A percentile compares a stretch with the other conserved stretches of the same genome.
Evolutionary conservation across 73 alveolate species (phyloP).

Genomic region (Tetrahymena elliotti): DNA sequence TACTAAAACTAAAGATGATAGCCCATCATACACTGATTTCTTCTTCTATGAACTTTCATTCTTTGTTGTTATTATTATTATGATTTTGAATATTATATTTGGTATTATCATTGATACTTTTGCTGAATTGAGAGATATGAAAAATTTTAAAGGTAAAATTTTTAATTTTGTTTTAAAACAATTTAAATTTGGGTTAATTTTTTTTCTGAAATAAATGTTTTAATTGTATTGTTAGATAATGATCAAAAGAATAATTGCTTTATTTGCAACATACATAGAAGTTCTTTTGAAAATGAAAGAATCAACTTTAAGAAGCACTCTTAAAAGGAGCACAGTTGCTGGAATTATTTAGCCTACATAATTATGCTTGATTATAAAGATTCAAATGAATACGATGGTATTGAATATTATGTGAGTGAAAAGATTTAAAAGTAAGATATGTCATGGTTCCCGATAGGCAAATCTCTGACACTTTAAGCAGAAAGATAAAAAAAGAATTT

Average conservation of each 20-base stretch:
- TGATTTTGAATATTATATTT: slow-evolving; percentile 67
- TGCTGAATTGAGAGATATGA: slow-evolving; percentile 74
- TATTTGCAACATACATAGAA: slow-evolving; percentile 21
- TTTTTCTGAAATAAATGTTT: not conserved
- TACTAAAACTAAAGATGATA: slow-evolving; percentile 22
- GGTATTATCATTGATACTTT: slow-evolving; percentile 86
- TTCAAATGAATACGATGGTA: slow-evolving; percentile 84
- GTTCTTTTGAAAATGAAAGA: slow-evolving; percentile 52
- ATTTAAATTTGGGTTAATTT: no score
- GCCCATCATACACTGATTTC: slow-evolving; percentile 25
- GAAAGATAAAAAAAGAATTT: not conserved
- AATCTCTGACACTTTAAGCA: slow-evolving; percentile 35
- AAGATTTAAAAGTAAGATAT: slow-evolving; percentile 70
- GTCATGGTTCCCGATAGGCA: slow-evolving; percentile 75
- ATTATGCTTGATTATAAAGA: slow-evolving; percentile 71
- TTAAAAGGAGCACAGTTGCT: slow-evolving; percentile 65
- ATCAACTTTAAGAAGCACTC: slow-evolving; percentile 67
- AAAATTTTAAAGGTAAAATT: slow-evolving; percentile 34
- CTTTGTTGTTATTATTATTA: slow-evolving; percentile 65
- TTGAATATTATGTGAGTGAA: slow-evolving; percentile 80
- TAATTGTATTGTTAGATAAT: not conserved
- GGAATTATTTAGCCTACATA: slow-evolving; percentile 76
- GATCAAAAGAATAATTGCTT: slow-evolving; percentile 23
- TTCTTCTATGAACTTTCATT: slow-evolving; percentile 68
- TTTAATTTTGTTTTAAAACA: not conserved